Base-by-base conservation (phyloP, 768 basidiomycete genomes). In the Dioszegia aurantiaca region DNA sequence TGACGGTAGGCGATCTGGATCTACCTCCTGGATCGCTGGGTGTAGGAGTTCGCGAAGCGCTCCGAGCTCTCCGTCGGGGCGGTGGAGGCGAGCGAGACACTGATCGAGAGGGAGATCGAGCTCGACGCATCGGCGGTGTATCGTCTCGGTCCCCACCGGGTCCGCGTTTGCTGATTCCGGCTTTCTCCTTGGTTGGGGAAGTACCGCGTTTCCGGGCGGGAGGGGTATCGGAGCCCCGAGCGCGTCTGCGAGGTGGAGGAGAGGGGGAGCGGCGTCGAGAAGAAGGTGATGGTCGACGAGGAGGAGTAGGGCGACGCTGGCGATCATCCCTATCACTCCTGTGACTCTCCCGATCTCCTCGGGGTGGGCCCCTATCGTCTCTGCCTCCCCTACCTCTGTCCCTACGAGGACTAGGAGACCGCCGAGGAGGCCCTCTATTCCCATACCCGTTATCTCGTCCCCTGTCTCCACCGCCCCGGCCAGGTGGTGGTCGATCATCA, bases 21-120 rank as follows among this genome's bases (percentile, higher is more conserved):
- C 58, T 4, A 10, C 39, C 45, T 16, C 54, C 17, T 10, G 44
- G 54, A 57, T 55, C 61, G 23, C 27, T 47, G n/a, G 61, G 64
- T 5, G 60, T 52, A 17, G 57, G 56, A 11, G 62, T 66, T 11
- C 62, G 42, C 0, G 68, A 64, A 16, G 60, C 53, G 17, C 64
- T 61, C 23, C 62, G 45, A 17, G 26, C 40, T 24, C 68, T 49
- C 14, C 59, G 21, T 10, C 40, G 40, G 19, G 40, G 21, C 9
- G 40, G 40, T 42, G 40, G 19, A 8, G 8, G 33, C 33, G 56
- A 39, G 9, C 28, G 41, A 31, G 57, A n/a, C n/a, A n/a, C n/a
- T n/a, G n/a, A 42, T 16, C 8, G 28, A 1, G 58, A 39, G n/a
- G 33, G 44, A 0, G 61, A 55, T 31, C 54, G 51, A 27, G 36